Conservation (phyloP, 1,139 yeast species). For the Pichia sp. region DNA sequence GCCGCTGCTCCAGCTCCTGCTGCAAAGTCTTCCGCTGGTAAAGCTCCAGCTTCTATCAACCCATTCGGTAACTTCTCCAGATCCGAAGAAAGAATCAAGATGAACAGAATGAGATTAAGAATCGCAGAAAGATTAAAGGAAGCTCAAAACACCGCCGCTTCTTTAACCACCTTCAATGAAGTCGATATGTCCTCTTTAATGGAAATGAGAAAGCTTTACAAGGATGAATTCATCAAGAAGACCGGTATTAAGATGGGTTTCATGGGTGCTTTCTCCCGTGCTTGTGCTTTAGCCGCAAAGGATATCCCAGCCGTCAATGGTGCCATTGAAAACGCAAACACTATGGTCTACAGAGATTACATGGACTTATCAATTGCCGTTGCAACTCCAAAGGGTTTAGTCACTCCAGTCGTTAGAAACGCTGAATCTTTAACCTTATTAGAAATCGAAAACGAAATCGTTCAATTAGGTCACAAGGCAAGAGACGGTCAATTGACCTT, state of each 20-base stretch:
- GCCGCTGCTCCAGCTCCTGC: slow-evolving; percentile 33
- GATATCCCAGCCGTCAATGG: slow-evolving; percentile 96
- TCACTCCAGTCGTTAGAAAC: slow-evolving; percentile 97
- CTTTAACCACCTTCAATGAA: slow-evolving; percentile 96
- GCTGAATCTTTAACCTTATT: slow-evolving; percentile 89
- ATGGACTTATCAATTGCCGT: slow-evolving; percentile 96
- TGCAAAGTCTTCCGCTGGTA: slow-evolving; percentile 31
- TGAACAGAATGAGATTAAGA: slow-evolving; percentile 99
- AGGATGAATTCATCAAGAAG: slow-evolving; percentile 93
- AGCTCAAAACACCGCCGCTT: slow-evolving; percentile 98
- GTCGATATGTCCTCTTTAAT: slow-evolving; percentile 93
- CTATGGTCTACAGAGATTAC: slow-evolving; percentile 94
- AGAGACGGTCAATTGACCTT: slow-evolving; percentile 95
- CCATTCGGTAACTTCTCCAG: slow-evolving; percentile 68
- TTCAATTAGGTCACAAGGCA: slow-evolving; percentile 84
- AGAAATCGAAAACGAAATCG: slow-evolving; percentile 88
- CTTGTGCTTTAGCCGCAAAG: slow-evolving; percentile 89
- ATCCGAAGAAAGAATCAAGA: slow-evolving; percentile 89
- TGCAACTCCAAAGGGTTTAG: slow-evolving; percentile 99
- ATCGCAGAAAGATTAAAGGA: slow-evolving; percentile 99
- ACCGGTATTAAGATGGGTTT: slow-evolving; percentile 96
- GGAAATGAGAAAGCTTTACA: slow-evolving; percentile 95
- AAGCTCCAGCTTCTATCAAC: slow-evolving; percentile 38
- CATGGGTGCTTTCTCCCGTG: slow-evolving; percentile 99
- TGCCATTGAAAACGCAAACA: slow-evolving; percentile 89